Evolutionary conservation across 495 filamentous ascomycete genomes (phyloP).

Genomic region (Aspergillus ellipticus): DNA sequence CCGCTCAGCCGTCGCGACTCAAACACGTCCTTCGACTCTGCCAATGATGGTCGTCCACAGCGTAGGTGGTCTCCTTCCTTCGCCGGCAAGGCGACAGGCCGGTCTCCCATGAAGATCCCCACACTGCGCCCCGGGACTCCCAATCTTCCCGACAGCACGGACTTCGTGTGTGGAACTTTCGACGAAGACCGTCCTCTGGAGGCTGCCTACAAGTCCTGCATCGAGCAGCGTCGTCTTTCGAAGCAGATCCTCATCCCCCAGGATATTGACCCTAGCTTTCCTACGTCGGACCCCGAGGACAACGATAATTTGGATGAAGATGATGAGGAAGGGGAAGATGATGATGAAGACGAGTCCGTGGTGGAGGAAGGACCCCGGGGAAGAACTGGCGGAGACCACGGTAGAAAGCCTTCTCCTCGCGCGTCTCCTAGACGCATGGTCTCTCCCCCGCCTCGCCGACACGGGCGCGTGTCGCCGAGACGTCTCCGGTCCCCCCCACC

Average conservation of each 20-base stretch:
- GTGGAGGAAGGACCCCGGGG: slow-evolving; percentile 38
- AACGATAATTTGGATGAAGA: slow-evolving; percentile 63
- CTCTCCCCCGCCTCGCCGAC: slow-evolving; percentile 62
- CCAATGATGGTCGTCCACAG: slow-evolving; percentile 41
- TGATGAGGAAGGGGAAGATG: slow-evolving; percentile 35
- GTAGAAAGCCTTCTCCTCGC: slow-evolving; percentile 30
- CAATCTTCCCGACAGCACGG: slow-evolving; percentile 90
- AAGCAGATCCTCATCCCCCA: slow-evolving; percentile 80
- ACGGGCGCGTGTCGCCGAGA: slow-evolving; percentile 65
- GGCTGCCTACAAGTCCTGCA: slow-evolving; percentile 80
- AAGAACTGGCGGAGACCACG: slow-evolving; percentile 21
- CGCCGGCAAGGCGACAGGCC: slow-evolving; percentile 24
- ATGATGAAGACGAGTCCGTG: slow-evolving; percentile 30
- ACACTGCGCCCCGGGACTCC: slow-evolving; percentile 71
- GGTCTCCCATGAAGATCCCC: slow-evolving; percentile 35
- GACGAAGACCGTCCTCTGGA: slow-evolving; percentile 95
- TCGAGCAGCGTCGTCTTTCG: slow-evolving; percentile 73
- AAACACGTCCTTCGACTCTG: slow-evolving; percentile 63
- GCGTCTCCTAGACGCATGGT: slow-evolving; percentile 44
- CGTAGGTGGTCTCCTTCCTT: slow-evolving; percentile 30
- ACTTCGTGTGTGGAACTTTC: slow-evolving; percentile 95
- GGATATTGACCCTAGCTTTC: slow-evolving; percentile 96
- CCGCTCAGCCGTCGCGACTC: slow-evolving; percentile 48
- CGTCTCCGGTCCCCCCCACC: slow-evolving; percentile 62
- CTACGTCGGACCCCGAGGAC: slow-evolving; percentile 86